A percentile compares a stretch with the other conserved stretches of the same genome.
Conservation (phyloP, 2,329 filamentous ascomycete species). For the Pseudogymnoascus sp. region DNA sequence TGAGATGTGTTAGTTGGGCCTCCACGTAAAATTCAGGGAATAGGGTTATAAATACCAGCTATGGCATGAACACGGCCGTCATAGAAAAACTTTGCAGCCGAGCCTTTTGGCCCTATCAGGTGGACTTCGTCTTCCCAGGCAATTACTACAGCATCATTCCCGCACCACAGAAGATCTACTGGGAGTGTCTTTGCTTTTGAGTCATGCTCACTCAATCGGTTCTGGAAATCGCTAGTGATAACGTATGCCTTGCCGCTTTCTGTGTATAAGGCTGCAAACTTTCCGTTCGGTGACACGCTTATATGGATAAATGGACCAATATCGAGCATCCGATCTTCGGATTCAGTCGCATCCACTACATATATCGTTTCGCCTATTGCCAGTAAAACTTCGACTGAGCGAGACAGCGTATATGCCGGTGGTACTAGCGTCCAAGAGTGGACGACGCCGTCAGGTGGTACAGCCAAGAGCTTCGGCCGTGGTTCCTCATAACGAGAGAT, state of each 20-base stretch:
- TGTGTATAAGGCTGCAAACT: conserved; percentile 81
- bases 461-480: conserved; percentile 71
- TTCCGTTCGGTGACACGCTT: conserved; percentile 82
- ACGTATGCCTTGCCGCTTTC: conserved; percentile 80
- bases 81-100: conserved; percentile 74
- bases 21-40: neutral
- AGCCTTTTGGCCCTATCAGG: conserved; percentile 76
- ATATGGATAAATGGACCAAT: conserved; percentile 90
- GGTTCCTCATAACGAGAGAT: conserved; percentile 90
- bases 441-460: conserved; percentile 68
- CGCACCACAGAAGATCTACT: conserved; percentile 90
- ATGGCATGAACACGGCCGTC: conserved; percentile 85
- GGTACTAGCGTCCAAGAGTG: conserved; percentile 86
- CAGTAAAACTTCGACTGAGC: conserved; percentile 85
- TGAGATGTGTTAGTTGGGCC: conserved; percentile 25
- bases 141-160: conserved; percentile 84
- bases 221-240: conserved; percentile 91
- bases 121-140: conserved; percentile 98
- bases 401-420: conserved; percentile 78
- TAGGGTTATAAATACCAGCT: conserved; percentile 49
- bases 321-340: conserved; percentile 82
- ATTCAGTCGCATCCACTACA: conserved; percentile 79
- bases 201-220: conserved; percentile 83
- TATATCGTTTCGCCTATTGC: conserved; percentile 80
- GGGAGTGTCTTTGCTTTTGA: conserved; percentile 78